Base-by-base conservation (phyloP, 2,329 filamentous ascomycete genomes). In the Juglanconis sp. region DNA sequence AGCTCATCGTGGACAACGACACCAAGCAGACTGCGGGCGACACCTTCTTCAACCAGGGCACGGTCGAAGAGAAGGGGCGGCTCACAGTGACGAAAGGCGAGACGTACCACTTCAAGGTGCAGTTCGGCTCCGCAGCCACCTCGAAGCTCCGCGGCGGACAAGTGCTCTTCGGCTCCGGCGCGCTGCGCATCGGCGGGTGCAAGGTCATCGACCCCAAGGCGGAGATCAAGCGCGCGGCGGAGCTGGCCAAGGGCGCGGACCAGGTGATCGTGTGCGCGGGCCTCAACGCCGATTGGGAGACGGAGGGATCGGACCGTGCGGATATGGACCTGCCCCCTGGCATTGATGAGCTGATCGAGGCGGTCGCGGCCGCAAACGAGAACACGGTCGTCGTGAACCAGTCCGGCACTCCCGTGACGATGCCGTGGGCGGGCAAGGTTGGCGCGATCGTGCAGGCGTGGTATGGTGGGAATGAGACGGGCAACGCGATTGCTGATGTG, bases 381-480 rank as follows among this genome's bases (percentile, higher is more conserved):
- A 87, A 87, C 58, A 87, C 88, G 1, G 84, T 86, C 1, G 84
- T 95, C 1, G 87, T 93, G 1, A 86, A 91, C 69, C 90, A 93
- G 67, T 91, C 88, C 0, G 91, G 90, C 40, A 91, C 89, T 0
- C 90, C 90, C 0, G 82, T 90, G 31, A 79, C 82, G 57, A 88
- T 92, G 87, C 87, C 88, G 0, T 91, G 87, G 87, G 77, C 84
- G 1, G 70, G 77, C 15, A 73, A 80, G 36, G 82, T 84, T 2
- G 71, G 74, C 7, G 84, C 86, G 2, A 76, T 93, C 1, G 70
- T 92, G 1, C 89, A 94, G 68, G 90, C 90, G 7, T 95, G 90
- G 90, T 95, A 92, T 68, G 89, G 90, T 62, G 91, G 91, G n/a
- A 91, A 95, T 68, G 91, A 95, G 76, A 89, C 88, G 5, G 91